Evolutionary conservation across 1,139 yeast species (phyloP), one percentile per base, ranked within the genome.

Genomic region (Pichia sp.): DNA sequence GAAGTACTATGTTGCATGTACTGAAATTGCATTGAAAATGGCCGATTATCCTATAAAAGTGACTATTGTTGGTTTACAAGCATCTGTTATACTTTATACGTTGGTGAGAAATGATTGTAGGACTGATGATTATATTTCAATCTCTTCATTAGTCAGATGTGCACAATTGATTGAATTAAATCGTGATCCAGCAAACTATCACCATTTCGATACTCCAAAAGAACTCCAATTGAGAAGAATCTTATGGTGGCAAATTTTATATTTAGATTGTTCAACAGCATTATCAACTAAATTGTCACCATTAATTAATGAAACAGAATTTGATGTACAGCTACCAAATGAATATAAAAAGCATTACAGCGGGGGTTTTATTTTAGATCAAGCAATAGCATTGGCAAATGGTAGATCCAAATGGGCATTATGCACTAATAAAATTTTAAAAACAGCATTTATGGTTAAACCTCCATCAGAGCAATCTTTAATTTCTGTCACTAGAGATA

Each of bases 191-290:
- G 68, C 72, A 4, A 61, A 69, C 1, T 70, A 74, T 42, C 72
- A 79, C 46, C 68, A 75, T 30, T 70, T 78, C 29, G 64, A 68
- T 6, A 74, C 77, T 53, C 65, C 71, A 60, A 72, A 69, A 48
- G 70, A 72, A n/a, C 69, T 79, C 2, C 78, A 77, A 47, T 67
- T 71, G 46, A 68, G 81, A 58, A 66, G 85, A 53, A 58, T 77
- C 44, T 58, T 80, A 15, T 80, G 85, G 83, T 80, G 84, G 84
- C 79, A 77, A 25, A 76, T 80, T 6, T 79, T 78, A 55, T 79
- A 79, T 20, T 65, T 80, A 47, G 85, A 80, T 59, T 73, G 79
- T 3, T 67, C 77, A 49, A 74, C 80, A 1, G 73, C 82, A 32
- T 74, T 77, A 52, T 79, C 79, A 54, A 74, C 76, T 47, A 74